phyloP scores from a whole-genome alignment of 495 filamentous ascomycete species.

The Bombardia bombarda region DNA sequence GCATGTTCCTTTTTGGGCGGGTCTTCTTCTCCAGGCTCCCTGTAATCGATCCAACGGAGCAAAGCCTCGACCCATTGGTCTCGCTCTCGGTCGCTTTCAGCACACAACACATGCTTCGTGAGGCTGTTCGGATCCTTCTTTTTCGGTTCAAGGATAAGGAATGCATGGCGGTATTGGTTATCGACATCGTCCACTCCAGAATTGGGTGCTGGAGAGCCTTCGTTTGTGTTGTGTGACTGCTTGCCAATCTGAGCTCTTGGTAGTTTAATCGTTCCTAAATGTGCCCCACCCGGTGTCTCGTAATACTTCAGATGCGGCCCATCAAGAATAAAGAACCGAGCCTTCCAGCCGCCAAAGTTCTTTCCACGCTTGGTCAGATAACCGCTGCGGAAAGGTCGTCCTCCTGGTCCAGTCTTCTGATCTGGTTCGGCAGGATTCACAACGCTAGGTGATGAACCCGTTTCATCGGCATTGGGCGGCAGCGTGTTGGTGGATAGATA shows the following conservation, averaged over 20 bases:
- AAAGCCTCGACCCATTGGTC: constrained; percentile 91
- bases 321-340: constrained; percentile 86
- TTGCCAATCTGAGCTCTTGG: constrained; percentile 90
- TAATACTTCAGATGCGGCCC: constrained; percentile 87
- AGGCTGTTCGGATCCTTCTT: constrained; percentile 86
- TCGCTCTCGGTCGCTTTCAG: constrained; percentile 87
- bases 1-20: constrained; percentile 18
- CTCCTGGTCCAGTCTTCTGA: constrained; percentile 46
- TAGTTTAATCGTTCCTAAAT: constrained; percentile 89
- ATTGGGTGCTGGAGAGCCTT: constrained; percentile 51
- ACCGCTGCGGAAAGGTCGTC: constrained; percentile 69
- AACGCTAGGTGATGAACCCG: constrained; percentile 38
- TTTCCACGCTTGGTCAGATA: constrained; percentile 96
- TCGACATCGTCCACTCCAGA: constrained; percentile 65
- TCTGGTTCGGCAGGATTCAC: constrained; percentile 27
- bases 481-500: constrained; percentile 84
- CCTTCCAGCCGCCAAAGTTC: constrained; percentile 99
- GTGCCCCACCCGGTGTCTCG: constrained; percentile 77
- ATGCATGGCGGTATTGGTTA: constrained; percentile 94
- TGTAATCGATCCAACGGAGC: constrained; percentile 79
- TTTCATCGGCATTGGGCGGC: constrained; percentile 63
- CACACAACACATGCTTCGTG: constrained; percentile 91
- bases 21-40: constrained; percentile 50
- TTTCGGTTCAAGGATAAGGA: constrained; percentile 90
- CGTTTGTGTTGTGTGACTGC: constrained; percentile 57